phyloP scores from a whole-genome alignment of 345 rosid species.

The Eucalyptus leucophloia region DNA sequence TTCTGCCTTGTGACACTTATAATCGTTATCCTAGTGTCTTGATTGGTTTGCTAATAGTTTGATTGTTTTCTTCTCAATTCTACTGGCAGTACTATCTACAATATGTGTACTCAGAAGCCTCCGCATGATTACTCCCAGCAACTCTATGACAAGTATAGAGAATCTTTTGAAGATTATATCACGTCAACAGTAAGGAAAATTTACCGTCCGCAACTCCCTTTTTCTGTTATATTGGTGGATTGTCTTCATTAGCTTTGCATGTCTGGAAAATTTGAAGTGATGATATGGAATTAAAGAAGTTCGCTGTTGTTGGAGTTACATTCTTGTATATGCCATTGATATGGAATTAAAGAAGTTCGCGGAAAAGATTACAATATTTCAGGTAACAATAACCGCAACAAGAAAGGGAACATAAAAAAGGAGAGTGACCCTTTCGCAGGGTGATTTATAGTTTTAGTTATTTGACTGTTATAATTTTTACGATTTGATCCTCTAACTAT shows the following conservation, averaged over 20 bases:
- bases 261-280: neutral
- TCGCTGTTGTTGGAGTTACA: neutral
- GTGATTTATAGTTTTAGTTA: neutral
- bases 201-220: neutral
- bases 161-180: slow-evolving; percentile 49
- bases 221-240: too few species aligned
- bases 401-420: neutral
- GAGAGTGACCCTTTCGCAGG: neutral
- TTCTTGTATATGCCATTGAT: neutral
- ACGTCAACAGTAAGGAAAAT: slow-evolving; percentile 16
- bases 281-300: neutral
- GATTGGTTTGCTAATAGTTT: neutral
- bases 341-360: too few species aligned
- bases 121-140: slow-evolving; percentile 64
- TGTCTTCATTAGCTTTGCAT: neutral
- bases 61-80: neutral
- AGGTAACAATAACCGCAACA: neutral
- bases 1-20: neutral
- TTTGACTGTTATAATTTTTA: neutral
- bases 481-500: neutral
- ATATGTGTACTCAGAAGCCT: slow-evolving; percentile 70
- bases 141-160: slow-evolving; percentile 54
- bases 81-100: slow-evolving; percentile 42
- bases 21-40: neutral
- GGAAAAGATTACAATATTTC: neutral